Percentiles rank a stretch among this genome's conserved stretches.
These are phyloP conservation scores for Hymenoscyphus fraxineus DNA, from an alignment of 2,329 filamentous ascomycete species.

Conservation along the genomic window DNA sequence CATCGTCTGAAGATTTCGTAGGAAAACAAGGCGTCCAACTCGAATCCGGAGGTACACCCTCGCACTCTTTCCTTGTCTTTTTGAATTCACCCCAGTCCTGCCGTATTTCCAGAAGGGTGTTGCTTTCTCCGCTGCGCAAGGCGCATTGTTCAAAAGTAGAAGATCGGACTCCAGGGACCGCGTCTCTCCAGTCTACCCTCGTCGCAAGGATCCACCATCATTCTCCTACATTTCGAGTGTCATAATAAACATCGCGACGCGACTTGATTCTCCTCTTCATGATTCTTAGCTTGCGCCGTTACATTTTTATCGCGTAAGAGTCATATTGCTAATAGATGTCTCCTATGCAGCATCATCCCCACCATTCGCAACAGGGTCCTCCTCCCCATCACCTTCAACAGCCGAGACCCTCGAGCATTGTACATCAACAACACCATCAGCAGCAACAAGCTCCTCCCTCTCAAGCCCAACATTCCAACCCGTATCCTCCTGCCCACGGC, in stretches of 20 bases:
- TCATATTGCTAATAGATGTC: slow-evolving; percentile 28
- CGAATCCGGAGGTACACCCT: slow-evolving; percentile 34
- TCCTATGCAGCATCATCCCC: slow-evolving; percentile 66
- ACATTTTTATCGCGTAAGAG: slow-evolving; percentile 22
- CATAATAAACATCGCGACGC: slow-evolving; percentile 34
- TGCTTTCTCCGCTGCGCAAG: slow-evolving; percentile 22
- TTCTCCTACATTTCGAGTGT: slow-evolving; percentile 30
- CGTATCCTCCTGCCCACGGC: slow-evolving; percentile 64
- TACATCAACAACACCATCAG: slow-evolving; percentile 63
- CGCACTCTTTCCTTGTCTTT: slow-evolving; percentile 30
- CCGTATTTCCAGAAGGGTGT: slow-evolving; percentile 13
- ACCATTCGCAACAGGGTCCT: slow-evolving; percentile 70
- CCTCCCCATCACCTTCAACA: slow-evolving; percentile 63
- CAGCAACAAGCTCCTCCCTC: slow-evolving; percentile 57
- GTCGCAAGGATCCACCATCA: slow-evolving; percentile 33
- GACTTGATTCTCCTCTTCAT: slow-evolving; percentile 31
- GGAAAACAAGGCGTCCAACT: slow-evolving; percentile 32
- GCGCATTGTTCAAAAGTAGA: slow-evolving; percentile 25
- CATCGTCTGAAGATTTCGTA: slow-evolving; percentile 27
- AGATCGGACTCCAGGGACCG: slow-evolving; percentile 32
- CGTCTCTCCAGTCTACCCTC: slow-evolving; percentile 33
- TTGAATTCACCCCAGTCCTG: slow-evolving; percentile 14
- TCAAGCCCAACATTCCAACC: slow-evolving; percentile 58
- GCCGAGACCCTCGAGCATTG: slow-evolving; percentile 67
- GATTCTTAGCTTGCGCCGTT: slow-evolving; percentile 33